Base-by-base conservation (phyloP, 805 yeast species). In the Saccharomycopsis fermentans region DNA sequence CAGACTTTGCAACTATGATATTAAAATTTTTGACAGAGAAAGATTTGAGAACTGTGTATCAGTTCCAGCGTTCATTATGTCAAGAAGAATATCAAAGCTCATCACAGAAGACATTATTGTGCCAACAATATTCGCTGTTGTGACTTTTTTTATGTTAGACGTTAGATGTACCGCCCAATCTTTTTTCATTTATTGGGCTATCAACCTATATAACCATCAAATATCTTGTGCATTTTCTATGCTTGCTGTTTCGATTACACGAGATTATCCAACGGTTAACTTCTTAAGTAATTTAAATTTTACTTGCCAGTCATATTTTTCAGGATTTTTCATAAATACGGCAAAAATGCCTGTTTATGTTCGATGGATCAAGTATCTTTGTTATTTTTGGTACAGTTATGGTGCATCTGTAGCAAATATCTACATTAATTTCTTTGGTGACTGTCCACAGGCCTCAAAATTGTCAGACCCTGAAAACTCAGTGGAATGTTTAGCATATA, bases 81-180 rank as follows among this genome's bases (percentile, higher is more conserved):
- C 86, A 1, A 75, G 96, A 64, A 75, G 90, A 63, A 60, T 87
- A 4, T 81, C 87, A 3, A 84, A 86, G 63, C 68, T 87, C 24
- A 40, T 86, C 1, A 69, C 84, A 1, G 96, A 89, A 67, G 96
- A 89, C 68, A 62, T 87, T 6, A 77, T 84, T 39, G 75, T 84
- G 52, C 79, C 87, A 0, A 63, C 86, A 2, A 67, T 82, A 0
- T 87, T 79, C 69, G 76, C 88, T 0, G 64, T 77, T 0, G 79
- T 86, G 21, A 79, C 89, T 0, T 90, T 83, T 66, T 89, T 84
- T 71, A 84, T 89, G 92, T 80, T 81, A 73, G 96, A 95, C 0
- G 72, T 89, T 47, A 69, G 87, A 37, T 69, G 75, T 0, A 75
- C 73, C 36, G 71, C 77, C 0, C 71, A 73, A 6, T 74, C 77